Evolutionary conservation across 208 protist species (phyloP).

Genomic region (Trypanosoma mega): DNA sequence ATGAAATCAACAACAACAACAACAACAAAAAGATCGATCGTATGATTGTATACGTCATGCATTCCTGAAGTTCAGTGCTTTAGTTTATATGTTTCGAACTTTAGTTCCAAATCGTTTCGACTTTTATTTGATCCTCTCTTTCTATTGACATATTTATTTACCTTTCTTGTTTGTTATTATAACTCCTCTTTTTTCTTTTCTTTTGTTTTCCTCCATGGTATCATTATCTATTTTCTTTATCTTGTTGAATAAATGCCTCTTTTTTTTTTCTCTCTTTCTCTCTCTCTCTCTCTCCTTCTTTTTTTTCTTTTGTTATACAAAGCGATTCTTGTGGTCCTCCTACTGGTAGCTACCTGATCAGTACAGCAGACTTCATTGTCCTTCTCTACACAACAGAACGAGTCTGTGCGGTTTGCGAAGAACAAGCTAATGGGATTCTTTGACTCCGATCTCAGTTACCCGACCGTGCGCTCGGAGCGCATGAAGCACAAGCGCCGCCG

Average conservation of each 20-base stretch:
- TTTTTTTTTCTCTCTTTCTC: constrained; percentile 20
- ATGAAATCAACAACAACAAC: no score
- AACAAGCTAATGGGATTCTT: constrained; percentile 93
- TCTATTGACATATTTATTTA: constrained; percentile 12
- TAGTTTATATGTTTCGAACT: constrained; percentile 8
- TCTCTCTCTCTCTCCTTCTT: constrained; percentile 2
- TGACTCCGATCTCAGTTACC: constrained; percentile 97
- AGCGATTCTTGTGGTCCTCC: constrained; percentile 11
- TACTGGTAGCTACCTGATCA: neutral
- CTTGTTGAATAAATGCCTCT: constrained; percentile 8
- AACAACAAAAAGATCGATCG: no score
- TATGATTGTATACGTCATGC: no score
- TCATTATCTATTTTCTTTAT: constrained; percentile 4
- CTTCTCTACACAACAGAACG: no score
- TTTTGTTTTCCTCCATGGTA: constrained; percentile 7
- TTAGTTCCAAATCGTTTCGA: no score
- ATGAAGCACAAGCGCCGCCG: constrained; percentile 99
- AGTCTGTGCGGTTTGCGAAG: no score
- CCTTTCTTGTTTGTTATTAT: neutral
- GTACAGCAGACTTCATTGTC: no score
- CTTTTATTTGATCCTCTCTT: no score
- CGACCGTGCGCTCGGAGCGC: constrained; percentile 92
- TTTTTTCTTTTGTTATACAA: neutral
- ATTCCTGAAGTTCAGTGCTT: no score
- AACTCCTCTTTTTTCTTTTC: neutral